Percentiles rank a stretch among this genome's conserved stretches.
Evolutionary conservation across 331 rosid genomes (phyloP).

Genomic region (Acacia concinna): DNA sequence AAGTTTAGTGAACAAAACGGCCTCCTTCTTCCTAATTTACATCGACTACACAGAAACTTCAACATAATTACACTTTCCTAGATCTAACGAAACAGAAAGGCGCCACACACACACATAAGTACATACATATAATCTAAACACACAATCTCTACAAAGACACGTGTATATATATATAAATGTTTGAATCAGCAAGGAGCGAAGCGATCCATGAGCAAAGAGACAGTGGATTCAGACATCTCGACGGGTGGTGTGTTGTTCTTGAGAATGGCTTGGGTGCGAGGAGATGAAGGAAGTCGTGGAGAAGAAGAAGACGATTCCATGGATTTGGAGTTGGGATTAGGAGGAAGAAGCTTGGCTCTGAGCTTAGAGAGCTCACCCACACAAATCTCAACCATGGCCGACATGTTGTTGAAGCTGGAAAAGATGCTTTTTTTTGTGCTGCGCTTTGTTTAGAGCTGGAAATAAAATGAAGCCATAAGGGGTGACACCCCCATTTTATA

Average conservation of each 20-base stretch:
- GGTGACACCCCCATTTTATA: neutral
- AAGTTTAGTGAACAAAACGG: neutral
- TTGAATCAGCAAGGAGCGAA: conserved; percentile 63
- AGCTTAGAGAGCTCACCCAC: conserved; percentile 66
- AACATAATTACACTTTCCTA: neutral
- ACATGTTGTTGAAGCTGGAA: conserved; percentile 39
- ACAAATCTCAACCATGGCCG: conserved; percentile 68
- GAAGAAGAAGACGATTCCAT: conserved; percentile 32
- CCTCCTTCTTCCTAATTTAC: neutral
- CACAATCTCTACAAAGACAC: neutral
- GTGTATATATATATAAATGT: neutral
- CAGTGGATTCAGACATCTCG: conserved; percentile 63
- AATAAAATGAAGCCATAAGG: neutral
- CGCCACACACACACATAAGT: neutral
- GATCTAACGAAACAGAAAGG: neutral
- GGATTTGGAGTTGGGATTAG: conserved; percentile 34
- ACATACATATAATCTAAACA: neutral
- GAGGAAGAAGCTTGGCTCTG: conserved; percentile 47
- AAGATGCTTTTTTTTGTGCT: neutral
- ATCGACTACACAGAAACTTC: neutral
- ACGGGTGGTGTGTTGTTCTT: neutral
- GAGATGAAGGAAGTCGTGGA: neutral
- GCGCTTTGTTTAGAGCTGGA: neutral
- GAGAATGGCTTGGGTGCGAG: conserved; percentile 16
- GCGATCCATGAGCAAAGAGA: conserved; percentile 83